A percentile compares a stretch with the other conserved stretches of the same genome.
Evolutionary conservation across 176 grass and related monocot genomes (phyloP).

Genomic region (Bolboschoenus planiculmis): DNA sequence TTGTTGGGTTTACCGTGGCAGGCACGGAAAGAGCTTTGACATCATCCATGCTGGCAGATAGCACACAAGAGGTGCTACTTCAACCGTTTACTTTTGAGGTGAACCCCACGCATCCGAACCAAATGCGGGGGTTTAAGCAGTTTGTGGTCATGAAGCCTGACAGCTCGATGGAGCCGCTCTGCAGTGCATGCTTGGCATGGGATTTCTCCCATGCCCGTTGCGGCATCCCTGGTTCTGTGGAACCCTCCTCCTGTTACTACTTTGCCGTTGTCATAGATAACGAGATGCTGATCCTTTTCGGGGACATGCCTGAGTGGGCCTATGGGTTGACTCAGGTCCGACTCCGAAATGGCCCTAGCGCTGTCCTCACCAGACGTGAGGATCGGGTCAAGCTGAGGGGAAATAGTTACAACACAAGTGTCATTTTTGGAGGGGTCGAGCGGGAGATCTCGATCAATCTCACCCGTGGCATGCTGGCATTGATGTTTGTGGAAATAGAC

Average conservation of each 20-base stretch:
- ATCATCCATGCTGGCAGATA: background rate
- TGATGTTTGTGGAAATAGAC: slow-evolving; percentile 6
- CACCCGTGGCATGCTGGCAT: slow-evolving; percentile 10
- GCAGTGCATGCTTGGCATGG: slow-evolving; percentile 7
- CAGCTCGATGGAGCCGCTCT: background rate
- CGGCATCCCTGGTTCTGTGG: background rate
- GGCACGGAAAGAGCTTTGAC: background rate
- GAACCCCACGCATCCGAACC: background rate
- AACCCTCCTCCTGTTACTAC: slow-evolving; percentile 2
- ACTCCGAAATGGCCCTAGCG: background rate
- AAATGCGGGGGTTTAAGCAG: background rate
- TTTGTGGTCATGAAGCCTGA: background rate
- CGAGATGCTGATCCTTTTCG: slow-evolving; percentile 14
- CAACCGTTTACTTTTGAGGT: background rate
- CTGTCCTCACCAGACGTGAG: background rate
- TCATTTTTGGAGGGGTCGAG: background rate
- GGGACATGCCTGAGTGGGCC: background rate
- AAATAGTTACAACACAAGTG: background rate
- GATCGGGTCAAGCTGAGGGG: slow-evolving; percentile 4
- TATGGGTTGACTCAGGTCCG: background rate
- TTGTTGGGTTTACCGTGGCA: background rate
- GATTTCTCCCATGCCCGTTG: slow-evolving; percentile 26
- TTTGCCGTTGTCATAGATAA: background rate
- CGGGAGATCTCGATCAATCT: background rate
- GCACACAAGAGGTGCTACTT: background rate